These are phyloP conservation scores for Trichophaea hybrida DNA, from an alignment of 2,329 filamentous ascomycete genomes.

Conservation along the genomic window DNA sequence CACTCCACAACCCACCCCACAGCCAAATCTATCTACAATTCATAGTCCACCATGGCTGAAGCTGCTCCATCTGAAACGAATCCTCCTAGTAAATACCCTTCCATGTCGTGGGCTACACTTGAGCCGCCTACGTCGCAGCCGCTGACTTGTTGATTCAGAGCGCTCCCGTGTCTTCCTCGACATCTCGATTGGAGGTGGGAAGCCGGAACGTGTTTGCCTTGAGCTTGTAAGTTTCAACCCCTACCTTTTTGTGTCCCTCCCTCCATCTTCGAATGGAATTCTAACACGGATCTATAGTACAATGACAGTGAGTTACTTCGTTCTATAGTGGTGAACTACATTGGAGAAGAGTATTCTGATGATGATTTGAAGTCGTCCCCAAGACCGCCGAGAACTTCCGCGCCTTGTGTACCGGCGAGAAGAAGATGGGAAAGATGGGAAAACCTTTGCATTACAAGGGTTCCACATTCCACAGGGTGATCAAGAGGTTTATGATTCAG, in stretches of 20 bases:
- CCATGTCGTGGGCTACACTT: not conserved
- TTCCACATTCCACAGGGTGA: constrained; percentile 86
- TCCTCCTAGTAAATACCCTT: not conserved
- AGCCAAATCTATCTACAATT: not conserved
- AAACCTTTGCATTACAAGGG: constrained; percentile 84
- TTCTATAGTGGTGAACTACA: not conserved
- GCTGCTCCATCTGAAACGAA: not conserved
- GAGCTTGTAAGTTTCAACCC: constrained; percentile 49
- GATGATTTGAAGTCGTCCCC: constrained; percentile 48
- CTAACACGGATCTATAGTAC: constrained; percentile 30
- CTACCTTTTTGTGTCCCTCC: not conserved
- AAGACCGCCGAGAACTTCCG: constrained; percentile 97
- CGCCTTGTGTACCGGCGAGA: constrained; percentile 85
- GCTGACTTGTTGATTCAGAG: constrained; percentile 12
- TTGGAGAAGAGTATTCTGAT: not conserved
- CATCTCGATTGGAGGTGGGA: constrained; percentile 61
- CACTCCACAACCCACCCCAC: not conserved
- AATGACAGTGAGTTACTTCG: constrained; percentile 34
- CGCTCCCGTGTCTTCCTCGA: constrained; percentile 72
- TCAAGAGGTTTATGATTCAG: constrained; percentile 98
- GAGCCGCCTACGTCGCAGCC: not conserved
- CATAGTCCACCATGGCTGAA: not conserved
- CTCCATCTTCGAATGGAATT: constrained; percentile 2
- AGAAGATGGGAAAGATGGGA: constrained; percentile 65
- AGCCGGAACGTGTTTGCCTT: constrained; percentile 67